A percentile compares a stretch with the other conserved stretches of the same genome.
phyloP scores from a whole-genome alignment of 352 stramenopile genomes.

The Pythium chondricola region DNA sequence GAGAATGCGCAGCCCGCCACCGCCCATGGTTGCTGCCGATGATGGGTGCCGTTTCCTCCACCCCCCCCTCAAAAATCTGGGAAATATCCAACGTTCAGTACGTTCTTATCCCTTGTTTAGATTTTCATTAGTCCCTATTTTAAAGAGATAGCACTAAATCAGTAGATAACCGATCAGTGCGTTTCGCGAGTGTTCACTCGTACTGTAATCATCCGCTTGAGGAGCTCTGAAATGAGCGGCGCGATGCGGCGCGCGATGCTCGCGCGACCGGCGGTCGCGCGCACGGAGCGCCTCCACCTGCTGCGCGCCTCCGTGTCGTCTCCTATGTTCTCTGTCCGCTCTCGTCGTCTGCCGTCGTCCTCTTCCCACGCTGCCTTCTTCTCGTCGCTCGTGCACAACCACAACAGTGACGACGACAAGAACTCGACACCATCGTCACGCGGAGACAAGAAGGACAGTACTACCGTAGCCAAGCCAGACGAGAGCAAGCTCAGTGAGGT shows the following conservation, averaged over 20 bases:
- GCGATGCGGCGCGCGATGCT: conserved; percentile 17
- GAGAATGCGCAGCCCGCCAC: conserved; percentile 24
- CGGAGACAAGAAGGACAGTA: conserved; percentile 6
- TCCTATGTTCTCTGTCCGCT: no score
- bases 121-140: no score
- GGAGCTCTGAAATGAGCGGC: conserved; percentile 6
- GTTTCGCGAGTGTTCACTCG: neutral
- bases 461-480: neutral
- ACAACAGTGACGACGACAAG: conserved; percentile 6
- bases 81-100: neutral
- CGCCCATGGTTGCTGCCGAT: conserved; percentile 16
- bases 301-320: no score
- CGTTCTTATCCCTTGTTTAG: no score
- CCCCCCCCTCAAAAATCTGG: no score
- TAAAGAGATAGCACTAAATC: no score
- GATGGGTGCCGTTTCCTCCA: no score
- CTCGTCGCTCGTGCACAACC: conserved; percentile 19
- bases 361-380: conserved; percentile 10
- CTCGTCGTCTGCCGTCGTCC: neutral
- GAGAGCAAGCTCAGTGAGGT: conserved; percentile 10
- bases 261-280: conserved; percentile 12
- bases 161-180: neutral
- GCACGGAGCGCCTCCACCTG: neutral
- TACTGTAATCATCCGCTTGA: neutral
- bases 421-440: neutral